Percentiles rank a stretch among this genome's conserved stretches.
phyloP scores from a whole-genome alignment of 768 basidiomycete species.

The Lactifluus hygrophoroides region DNA sequence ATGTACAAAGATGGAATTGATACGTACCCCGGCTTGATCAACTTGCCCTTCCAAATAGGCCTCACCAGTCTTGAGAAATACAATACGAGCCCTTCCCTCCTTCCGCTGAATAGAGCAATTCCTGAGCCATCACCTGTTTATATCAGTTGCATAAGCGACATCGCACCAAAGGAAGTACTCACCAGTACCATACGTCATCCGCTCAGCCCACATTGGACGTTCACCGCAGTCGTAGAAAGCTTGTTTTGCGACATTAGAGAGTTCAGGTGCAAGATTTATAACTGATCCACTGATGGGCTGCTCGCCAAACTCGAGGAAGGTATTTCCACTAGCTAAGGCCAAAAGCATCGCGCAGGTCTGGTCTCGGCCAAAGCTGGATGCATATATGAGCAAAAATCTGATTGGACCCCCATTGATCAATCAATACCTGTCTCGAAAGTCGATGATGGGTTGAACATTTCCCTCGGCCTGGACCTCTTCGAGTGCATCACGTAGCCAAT shows the following conservation, averaged over 20 bases:
- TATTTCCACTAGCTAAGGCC: constrained; percentile 77
- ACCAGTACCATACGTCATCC: constrained; percentile 72
- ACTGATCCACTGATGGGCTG: constrained; percentile 38
- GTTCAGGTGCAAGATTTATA: constrained; percentile 47
- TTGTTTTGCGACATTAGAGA: constrained; percentile 68
- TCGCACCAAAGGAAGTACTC: constrained; percentile 17
- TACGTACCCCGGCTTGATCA: constrained; percentile 56
- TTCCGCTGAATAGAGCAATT: constrained; percentile 73
- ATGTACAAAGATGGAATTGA: neutral
- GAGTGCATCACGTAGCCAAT: constrained; percentile 73
- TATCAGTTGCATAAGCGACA: neutral
- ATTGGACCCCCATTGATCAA: neutral
- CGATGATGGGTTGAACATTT: constrained; percentile 68
- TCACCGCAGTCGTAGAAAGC: constrained; percentile 83
- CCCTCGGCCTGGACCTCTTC: constrained; percentile 75
- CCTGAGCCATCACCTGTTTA: constrained; percentile 35
- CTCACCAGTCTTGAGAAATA: constrained; percentile 81
- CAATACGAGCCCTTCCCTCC: constrained; percentile 80
- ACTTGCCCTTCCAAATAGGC: constrained; percentile 79
- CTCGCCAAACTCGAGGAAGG: constrained; percentile 58
- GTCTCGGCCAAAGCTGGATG: constrained; percentile 74
- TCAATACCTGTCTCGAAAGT: constrained; percentile 67
- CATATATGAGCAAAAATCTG: constrained; percentile 12
- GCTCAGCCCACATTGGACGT: constrained; percentile 72
- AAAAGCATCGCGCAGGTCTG: constrained; percentile 90